These are phyloP conservation scores for Fonsecaea erecta DNA, from an alignment of 2,329 filamentous ascomycete species.

Conservation along the genomic window DNA sequence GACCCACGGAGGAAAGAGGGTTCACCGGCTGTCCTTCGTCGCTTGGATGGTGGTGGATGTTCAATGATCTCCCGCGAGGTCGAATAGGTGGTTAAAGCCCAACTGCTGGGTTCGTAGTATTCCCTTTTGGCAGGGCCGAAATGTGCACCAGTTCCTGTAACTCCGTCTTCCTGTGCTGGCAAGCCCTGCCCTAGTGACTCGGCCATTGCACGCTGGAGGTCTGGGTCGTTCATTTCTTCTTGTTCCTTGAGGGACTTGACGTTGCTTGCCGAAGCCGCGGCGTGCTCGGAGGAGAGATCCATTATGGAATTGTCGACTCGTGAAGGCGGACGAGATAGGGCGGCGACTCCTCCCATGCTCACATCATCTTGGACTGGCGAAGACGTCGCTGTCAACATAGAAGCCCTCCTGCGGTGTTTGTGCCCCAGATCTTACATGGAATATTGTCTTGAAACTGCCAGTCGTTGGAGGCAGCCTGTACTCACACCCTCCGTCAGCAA, in stretches of 20 bases:
- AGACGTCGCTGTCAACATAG: conserved; percentile 32
- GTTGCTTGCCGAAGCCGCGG: conserved; percentile 36
- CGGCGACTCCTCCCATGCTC: conserved; percentile 44
- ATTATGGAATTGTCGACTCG: conserved; percentile 45
- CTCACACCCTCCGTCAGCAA: conserved; percentile 5
- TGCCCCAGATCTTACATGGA: conserved; percentile 29
- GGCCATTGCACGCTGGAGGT: conserved; percentile 53
- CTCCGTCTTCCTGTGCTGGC: conserved; percentile 61
- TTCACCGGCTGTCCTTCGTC: conserved; percentile 53
- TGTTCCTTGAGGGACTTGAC: conserved; percentile 43
- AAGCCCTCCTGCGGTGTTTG: not conserved
- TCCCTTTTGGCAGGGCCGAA: conserved; percentile 62
- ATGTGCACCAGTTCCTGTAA: conserved; percentile 49
- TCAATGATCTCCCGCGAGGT: conserved; percentile 59
- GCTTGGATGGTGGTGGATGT: conserved; percentile 57
- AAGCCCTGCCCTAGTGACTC: conserved; percentile 51
- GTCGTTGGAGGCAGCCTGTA: conserved; percentile 26
- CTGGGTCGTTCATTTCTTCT: conserved; percentile 48
- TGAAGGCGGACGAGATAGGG: conserved; percentile 55
- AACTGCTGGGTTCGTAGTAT: conserved; percentile 54
- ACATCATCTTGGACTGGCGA: conserved; percentile 46
- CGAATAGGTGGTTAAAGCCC: conserved; percentile 60
- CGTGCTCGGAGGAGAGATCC: conserved; percentile 40
- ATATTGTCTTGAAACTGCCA: conserved; percentile 36
- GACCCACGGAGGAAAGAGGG: conserved; percentile 64